Evolutionary conservation across 768 basidiomycete genomes (phyloP).

Genomic region (Cystobasidium tubakii): DNA sequence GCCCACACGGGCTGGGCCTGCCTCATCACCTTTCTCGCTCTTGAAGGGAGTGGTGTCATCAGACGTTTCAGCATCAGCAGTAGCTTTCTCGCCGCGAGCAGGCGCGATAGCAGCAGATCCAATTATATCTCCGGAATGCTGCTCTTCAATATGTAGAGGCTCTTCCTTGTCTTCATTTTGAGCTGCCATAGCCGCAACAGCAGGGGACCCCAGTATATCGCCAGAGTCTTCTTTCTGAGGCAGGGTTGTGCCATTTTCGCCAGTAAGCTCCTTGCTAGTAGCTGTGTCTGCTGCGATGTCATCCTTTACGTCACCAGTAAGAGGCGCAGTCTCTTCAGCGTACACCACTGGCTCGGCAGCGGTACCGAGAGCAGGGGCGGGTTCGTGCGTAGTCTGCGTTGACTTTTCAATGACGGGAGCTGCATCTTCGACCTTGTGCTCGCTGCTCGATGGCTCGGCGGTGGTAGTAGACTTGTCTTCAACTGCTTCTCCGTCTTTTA

Average conservation of each 20-base stretch:
- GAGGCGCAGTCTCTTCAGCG: not conserved
- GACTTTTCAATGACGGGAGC: not conserved
- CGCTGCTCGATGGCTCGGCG: not conserved
- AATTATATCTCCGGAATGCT: not conserved
- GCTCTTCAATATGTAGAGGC: not conserved
- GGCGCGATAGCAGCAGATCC: not conserved
- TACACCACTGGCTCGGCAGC: not conserved
- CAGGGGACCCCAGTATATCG: not conserved
- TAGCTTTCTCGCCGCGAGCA: not conserved
- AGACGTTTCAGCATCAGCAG: not conserved
- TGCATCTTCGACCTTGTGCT: not conserved
- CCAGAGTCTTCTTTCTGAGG: not conserved
- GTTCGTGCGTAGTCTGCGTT: not conserved
- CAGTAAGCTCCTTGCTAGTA: not conserved
- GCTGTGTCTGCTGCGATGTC: not conserved
- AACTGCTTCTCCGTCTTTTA: not conserved
- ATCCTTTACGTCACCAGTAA: not conserved
- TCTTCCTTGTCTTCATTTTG: not conserved
- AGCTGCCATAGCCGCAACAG: not conserved
- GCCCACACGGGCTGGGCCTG: not conserved
- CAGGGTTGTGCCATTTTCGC: not conserved
- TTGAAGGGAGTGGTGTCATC: not conserved
- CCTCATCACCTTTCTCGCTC: not conserved
- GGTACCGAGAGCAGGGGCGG: not conserved
- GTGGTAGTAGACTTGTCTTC: not conserved